These are phyloP conservation scores for Wickerhamiella vanderwaltii DNA, from an alignment of 805 yeast species.

Conservation along the genomic window DNA sequence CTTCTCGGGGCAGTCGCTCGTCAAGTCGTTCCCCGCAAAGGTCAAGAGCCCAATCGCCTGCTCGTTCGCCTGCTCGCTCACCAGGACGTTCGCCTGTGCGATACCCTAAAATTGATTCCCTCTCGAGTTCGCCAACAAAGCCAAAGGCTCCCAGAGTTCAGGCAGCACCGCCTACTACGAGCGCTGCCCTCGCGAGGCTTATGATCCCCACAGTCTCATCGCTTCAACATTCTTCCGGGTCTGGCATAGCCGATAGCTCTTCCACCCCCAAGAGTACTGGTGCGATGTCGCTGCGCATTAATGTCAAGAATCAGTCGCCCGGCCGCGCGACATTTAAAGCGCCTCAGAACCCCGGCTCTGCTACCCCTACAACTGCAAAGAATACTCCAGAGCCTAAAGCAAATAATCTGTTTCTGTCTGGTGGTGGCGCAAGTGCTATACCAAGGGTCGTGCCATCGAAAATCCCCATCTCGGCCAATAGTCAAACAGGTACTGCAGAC, in stretches of 20 bases:
- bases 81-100: neutral
- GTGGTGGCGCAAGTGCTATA: neutral
- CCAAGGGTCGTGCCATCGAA: neutral
- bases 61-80: neutral
- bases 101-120: neutral
- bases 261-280: too few species aligned
- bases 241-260: too few species aligned
- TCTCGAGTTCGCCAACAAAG: too few species aligned
- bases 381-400: too few species aligned
- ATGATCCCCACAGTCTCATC: slow-evolving; percentile 1
- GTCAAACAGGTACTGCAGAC: too few species aligned
- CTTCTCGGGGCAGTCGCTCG: neutral
- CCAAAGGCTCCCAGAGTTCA: too few species aligned
- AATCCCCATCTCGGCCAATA: neutral
- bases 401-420: neutral
- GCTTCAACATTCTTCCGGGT: neutral
- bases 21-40: neutral
- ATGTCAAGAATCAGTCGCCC: too few species aligned
- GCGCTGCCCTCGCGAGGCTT: neutral
- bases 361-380: too few species aligned
- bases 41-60: neutral
- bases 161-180: neutral
- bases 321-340: too few species aligned
- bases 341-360: too few species aligned
- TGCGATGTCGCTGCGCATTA: too few species aligned